Base-by-base conservation (phyloP, 768 basidiomycete species). In the Boletales sp. region DNA sequence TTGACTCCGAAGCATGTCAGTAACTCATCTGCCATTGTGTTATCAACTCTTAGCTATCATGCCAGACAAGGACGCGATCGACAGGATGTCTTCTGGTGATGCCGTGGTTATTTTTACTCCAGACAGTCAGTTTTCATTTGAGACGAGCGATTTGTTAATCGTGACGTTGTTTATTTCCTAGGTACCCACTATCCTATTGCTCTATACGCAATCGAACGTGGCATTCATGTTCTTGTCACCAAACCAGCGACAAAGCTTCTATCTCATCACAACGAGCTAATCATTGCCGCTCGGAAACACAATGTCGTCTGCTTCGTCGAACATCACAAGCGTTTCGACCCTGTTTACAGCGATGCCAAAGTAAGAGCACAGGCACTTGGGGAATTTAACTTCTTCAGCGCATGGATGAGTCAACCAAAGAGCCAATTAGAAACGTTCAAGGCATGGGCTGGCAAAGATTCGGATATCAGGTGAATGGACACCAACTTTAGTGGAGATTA, bases 391-490 rank as follows among this genome's bases (percentile, higher is more conserved):
- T 95, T 92, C 71, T 95, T 93, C 81, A 90, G 75, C 58, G 90
- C 92, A 34, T 95, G 94, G 91, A 96, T 96, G 94, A 92, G 89
- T 62, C 94, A 95, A 68, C 94, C 94, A 38, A 96, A 96, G 72
- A 85, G 82, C 60, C 94, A 96, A 69, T 78, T 96, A 25, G 90
- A 93, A 69, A 95, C 94, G 0, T 96, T 95, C 82, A 83, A 84
- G 49, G 88, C 89, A 8, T 96, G 94, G 94, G 94, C 93, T 21
- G 94, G 93, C 34, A 91, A 86, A 70, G 90, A 94, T 66, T 90
- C 89, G 32, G 93, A 95, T 58, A 94, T 95, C 71, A 91, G 87
- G 86, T 81, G 46, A 55, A 58, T 41, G 17, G 35, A 10, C 19
- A 30, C 43, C 38, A 21, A 48, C 18, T n/a, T 32, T 36, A 33